Evolutionary conservation across 2,329 filamentous ascomycete species (phyloP), one percentile per base, ranked within the genome.

Genomic region (Paracoccidioides brasiliensis): DNA sequence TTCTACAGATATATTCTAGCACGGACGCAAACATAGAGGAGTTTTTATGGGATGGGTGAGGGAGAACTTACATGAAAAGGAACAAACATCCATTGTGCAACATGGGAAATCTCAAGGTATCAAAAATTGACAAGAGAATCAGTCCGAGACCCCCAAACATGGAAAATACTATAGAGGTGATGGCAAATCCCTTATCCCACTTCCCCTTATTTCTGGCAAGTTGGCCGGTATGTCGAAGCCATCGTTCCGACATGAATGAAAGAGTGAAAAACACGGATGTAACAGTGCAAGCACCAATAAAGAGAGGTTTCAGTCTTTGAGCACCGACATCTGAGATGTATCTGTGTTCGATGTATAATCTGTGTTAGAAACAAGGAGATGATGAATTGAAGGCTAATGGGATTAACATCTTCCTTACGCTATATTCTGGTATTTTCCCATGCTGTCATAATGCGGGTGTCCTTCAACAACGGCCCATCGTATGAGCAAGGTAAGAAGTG

Each of bases 111-210:
- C 76, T 74, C n/a, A 78, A 70, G 0, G 88, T 93, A 70, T 97
- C 89, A 69, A 94, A 96, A 62, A 95, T 83, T 60, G 84, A 84
- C 43, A 98, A 77, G 5, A 90, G 76, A 60, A 95, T 89, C 46
- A 98, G 72, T 3, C 91, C 91, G 0, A 78, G 77, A 0, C 88
- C 90, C 53, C 93, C 93, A 30, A 84, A 71, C 45, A 91, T 66
- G 9, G 90, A 86, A 60, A 90, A 87, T 42, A 72, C 62, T 41
- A 73, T 71, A 2, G 72, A 72, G 1, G 64, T 54, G 12, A 70
- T 59, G 8, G 71, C 66, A 52, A 72, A 70, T 22, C 63, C 22
- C 58, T 73, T 73, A 64, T 76, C 67, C 28, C 67, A 62, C 22
- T 58, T 41, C 30, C 71, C 66, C 59, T 70, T 81, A 71, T 96